These are phyloP conservation scores for Globisporangium polare DNA, from an alignment of 352 stramenopile genomes.

Conservation along the genomic window DNA sequence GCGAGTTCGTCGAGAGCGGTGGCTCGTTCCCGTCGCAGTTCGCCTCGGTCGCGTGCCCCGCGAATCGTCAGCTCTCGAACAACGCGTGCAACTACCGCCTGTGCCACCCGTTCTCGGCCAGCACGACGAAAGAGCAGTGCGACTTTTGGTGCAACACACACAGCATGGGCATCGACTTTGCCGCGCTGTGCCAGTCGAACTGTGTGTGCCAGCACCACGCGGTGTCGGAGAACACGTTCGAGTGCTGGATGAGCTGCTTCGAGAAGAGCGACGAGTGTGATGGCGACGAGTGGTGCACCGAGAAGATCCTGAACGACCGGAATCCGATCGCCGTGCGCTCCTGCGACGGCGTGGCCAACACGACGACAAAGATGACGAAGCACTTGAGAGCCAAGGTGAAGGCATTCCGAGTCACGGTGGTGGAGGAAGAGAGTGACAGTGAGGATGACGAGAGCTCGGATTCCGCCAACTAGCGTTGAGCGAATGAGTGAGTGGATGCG, in stretches of 20 bases:
- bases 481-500: not conserved
- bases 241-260: conserved; percentile 45
- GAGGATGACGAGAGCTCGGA: not conserved
- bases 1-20: conserved; percentile 10
- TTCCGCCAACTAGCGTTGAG: not conserved
- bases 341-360: not conserved
- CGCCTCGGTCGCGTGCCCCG: conserved; percentile 24
- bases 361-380: not conserved
- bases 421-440: not conserved
- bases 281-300: conserved; percentile 6
- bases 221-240: conserved; percentile 19
- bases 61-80: conserved; percentile 17
- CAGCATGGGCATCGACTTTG: conserved; percentile 17
- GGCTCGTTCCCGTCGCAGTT: conserved; percentile 15
- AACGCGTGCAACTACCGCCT: conserved; percentile 24
- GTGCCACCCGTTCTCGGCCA: conserved; percentile 23
- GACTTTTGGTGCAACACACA: conserved; percentile 36
- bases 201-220: conserved; percentile 27
- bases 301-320: not conserved
- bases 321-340: not conserved
- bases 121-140: conserved; percentile 23
- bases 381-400: not conserved
- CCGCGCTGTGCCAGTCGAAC: conserved; percentile 21
- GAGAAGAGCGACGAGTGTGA: conserved; percentile 10
- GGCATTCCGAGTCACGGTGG: not conserved